Percentiles rank a stretch among this genome's conserved stretches.
Conservation (phyloP, 495 filamentous ascomycete genomes). For the Podospora pseudocomata region DNA sequence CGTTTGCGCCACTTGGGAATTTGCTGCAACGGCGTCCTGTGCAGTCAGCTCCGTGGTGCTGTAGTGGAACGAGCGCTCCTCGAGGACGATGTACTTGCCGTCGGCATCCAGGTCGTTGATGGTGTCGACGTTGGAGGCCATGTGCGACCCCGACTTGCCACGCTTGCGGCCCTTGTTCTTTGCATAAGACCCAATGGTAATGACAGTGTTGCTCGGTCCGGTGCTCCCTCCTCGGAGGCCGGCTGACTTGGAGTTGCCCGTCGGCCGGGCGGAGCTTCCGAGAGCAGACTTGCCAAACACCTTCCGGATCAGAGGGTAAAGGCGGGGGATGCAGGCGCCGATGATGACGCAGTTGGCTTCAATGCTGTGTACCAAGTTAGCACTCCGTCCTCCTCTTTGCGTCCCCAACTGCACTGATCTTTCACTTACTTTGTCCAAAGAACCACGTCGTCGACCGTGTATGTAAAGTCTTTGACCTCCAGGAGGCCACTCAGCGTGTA, state of each 20-base stretch:
- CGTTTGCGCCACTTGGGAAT: not conserved
- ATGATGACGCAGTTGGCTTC: slow-evolving; percentile 28
- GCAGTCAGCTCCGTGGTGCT: slow-evolving; percentile 14
- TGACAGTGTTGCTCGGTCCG: slow-evolving; percentile 13
- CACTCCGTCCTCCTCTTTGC: not conserved
- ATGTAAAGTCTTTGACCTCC: slow-evolving; percentile 23
- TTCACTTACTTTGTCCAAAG: slow-evolving; percentile 28
- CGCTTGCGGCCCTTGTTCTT: slow-evolving; percentile 16
- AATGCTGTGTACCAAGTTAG: slow-evolving; percentile 15
- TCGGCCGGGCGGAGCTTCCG: slow-evolving; percentile 5
- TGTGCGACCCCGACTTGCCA: not conserved
- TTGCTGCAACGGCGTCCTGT: not conserved
- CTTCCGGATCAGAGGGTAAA: slow-evolving; percentile 24
- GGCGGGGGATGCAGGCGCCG: slow-evolving; percentile 26
- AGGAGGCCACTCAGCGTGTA: slow-evolving; percentile 19
- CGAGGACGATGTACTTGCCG: slow-evolving; percentile 24
- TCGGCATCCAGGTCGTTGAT: slow-evolving; percentile 15
- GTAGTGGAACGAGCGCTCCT: slow-evolving; percentile 22
- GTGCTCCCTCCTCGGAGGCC: not conserved
- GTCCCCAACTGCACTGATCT: not conserved
- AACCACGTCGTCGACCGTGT: slow-evolving; percentile 23
- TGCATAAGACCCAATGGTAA: slow-evolving; percentile 26
- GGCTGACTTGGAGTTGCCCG: not conserved
- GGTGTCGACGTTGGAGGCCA: slow-evolving; percentile 18
- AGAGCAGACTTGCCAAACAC: slow-evolving; percentile 19